Conservation (phyloP, 257 asterid genomes). For the Scutellaria baicalensis region DNA sequence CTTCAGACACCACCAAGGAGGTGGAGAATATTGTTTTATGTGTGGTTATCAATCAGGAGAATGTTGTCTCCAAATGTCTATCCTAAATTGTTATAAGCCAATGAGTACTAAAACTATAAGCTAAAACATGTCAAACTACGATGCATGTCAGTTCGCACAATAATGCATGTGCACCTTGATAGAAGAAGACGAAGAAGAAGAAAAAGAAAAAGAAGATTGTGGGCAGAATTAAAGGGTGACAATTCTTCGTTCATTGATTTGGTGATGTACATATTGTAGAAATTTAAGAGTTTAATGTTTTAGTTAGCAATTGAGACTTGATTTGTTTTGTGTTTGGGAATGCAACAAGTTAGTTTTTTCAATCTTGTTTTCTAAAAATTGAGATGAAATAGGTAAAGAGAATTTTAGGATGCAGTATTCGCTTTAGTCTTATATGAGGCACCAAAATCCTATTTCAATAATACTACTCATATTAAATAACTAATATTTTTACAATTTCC, state of each 20-base stretch:
- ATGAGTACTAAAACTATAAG: not conserved
- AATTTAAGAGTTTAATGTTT: not conserved
- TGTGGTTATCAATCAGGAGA: not conserved
- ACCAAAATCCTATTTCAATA: too few species aligned
- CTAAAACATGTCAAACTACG: not conserved
- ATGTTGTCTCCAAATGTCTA: not conserved
- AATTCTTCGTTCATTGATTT: not conserved
- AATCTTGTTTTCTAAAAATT: too few species aligned
- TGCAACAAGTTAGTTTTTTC: not conserved
- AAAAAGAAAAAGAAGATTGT: too few species aligned
- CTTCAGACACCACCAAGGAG: not conserved
- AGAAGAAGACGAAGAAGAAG: too few species aligned
- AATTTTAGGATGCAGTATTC: too few species aligned
- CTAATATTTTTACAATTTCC: too few species aligned
- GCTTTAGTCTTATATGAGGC: too few species aligned
- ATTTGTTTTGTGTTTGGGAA: not conserved
- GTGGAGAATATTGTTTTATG: constrained; percentile 6
- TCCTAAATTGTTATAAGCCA: constrained; percentile 1
- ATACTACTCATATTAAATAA: too few species aligned
- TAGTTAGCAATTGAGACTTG: not conserved
- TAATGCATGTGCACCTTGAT: too few species aligned
- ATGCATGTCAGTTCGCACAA: too few species aligned
- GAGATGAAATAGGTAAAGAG: too few species aligned
- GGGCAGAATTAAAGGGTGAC: not conserved
- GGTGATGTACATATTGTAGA: not conserved